These are phyloP conservation scores for Chrysoporthe cubensis DNA, from an alignment of 2,329 filamentous ascomycete genomes.

Conservation along the genomic window DNA sequence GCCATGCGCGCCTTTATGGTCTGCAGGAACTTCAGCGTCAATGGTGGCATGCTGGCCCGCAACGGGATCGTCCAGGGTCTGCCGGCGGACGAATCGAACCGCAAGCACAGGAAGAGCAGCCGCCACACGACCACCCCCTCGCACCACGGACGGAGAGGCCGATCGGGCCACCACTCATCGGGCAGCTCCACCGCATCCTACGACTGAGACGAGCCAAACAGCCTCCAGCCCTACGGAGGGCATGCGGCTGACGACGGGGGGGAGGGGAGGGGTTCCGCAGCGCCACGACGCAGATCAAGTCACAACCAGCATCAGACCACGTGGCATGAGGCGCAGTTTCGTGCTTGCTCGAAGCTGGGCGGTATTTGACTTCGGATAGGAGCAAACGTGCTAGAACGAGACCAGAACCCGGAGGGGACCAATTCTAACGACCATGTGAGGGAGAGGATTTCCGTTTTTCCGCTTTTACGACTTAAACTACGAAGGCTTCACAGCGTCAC, in stretches of 20 bases:
- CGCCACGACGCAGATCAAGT: neutral
- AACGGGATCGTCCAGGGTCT: conserved; percentile 71
- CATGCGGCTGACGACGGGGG: neutral
- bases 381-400: neutral
- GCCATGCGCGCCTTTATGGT: conserved; percentile 97
- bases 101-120: conserved; percentile 56
- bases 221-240: conserved; percentile 17
- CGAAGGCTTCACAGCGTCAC: conserved; percentile 42
- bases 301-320: conserved; percentile 2
- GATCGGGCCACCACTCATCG: conserved; percentile 63
- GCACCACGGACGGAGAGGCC: conserved; percentile 49
- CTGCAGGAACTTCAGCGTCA: conserved; percentile 95
- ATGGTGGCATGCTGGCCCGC: conserved; percentile 84
- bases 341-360: neutral
- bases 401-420: neutral
- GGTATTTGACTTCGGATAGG: neutral
- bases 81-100: conserved; percentile 56
- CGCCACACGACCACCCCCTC: conserved; percentile 50
- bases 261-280: neutral
- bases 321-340: conserved; percentile 12
- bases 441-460: conserved; percentile 7
- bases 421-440: conserved; percentile 3
- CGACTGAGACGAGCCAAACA: conserved; percentile 46
- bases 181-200: conserved; percentile 66
- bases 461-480: conserved; percentile 35